These are phyloP conservation scores for Podosphaera xanthii DNA, from an alignment of 2,329 filamentous ascomycete species.

Conservation along the genomic window DNA sequence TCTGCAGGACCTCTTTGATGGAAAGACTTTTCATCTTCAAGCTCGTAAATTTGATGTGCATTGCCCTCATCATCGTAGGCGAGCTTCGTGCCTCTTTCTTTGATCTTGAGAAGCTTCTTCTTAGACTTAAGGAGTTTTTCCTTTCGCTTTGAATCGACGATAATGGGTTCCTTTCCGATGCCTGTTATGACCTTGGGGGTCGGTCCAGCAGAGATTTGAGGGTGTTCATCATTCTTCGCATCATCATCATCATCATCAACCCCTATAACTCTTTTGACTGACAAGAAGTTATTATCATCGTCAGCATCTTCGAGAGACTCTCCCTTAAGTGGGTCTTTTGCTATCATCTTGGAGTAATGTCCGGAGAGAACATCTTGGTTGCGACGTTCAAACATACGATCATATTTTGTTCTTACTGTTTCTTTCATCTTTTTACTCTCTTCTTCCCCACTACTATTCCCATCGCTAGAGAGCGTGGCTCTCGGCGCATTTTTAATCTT, in stretches of 20 bases:
- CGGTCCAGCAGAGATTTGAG: conserved; percentile 19
- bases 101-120: conserved; percentile 80
- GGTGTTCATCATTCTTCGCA: conserved; percentile 19
- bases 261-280: conserved; percentile 69
- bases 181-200: conserved; percentile 38
- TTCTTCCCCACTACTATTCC: conserved; percentile 33
- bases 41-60: conserved; percentile 65
- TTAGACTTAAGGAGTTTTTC: conserved; percentile 91
- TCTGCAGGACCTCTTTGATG: conserved; percentile 50
- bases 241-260: conserved; percentile 26
- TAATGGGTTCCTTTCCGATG: conserved; percentile 44
- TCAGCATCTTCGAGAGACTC: conserved; percentile 27
- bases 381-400: conserved; percentile 90
- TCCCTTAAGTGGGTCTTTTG: conserved; percentile 27
- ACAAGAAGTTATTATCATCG: conserved; percentile 64
- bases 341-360: conserved; percentile 75
- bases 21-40: conserved; percentile 71
- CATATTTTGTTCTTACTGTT: conserved; percentile 76
- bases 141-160: conserved; percentile 83
- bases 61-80: conserved; percentile 85
- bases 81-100: conserved; percentile 63
- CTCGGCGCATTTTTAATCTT: conserved; percentile 69
- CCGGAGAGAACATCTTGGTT: conserved; percentile 92
- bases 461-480: conserved; percentile 38
- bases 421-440: conserved; percentile 31